Evolutionary conservation across 1,139 yeast species (phyloP).

Genomic region (Saccharomycopsis hybrid): DNA sequence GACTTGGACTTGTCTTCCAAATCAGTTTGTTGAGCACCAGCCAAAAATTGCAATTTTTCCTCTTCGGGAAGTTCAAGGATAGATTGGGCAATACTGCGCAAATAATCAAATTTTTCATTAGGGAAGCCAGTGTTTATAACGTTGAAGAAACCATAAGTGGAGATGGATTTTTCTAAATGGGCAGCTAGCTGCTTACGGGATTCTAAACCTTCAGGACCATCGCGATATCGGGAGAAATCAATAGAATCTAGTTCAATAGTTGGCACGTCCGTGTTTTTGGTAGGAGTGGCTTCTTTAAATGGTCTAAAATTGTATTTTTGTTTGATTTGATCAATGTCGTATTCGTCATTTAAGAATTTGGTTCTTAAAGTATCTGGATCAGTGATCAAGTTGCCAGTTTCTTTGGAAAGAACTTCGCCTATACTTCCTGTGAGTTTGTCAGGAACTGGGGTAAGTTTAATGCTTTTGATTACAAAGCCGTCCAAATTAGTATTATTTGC

Average conservation of each 20-base stretch:
- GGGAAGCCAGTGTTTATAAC: slow-evolving; percentile 35
- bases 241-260: slow-evolving; percentile 32
- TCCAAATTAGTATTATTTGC: background rate
- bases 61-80: slow-evolving; percentile 39
- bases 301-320: slow-evolving; percentile 32
- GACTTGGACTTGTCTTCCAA: slow-evolving; percentile 29
- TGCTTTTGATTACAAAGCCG: background rate
- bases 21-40: slow-evolving; percentile 32
- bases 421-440: background rate
- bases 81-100: slow-evolving; percentile 35
- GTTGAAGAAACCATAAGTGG: slow-evolving; percentile 41
- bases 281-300: slow-evolving; percentile 30
- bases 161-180: slow-evolving; percentile 33
- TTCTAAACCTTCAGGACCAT: slow-evolving; percentile 31
- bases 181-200: slow-evolving; percentile 31
- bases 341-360: background rate
- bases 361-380: slow-evolving; percentile 5
- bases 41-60: slow-evolving; percentile 32
- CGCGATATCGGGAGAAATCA: slow-evolving; percentile 33
- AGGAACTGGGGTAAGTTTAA: slow-evolving; percentile 4
- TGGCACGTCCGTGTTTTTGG: slow-evolving; percentile 25
- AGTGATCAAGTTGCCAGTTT: background rate
- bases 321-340: slow-evolving; percentile 22
- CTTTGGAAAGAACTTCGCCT: slow-evolving; percentile 1
- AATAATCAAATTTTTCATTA: slow-evolving; percentile 26